Evolutionary conservation across 139 green algal species (phyloP), one percentile per base, ranked within the genome.

Genomic region (Micractinium conductrix): DNA sequence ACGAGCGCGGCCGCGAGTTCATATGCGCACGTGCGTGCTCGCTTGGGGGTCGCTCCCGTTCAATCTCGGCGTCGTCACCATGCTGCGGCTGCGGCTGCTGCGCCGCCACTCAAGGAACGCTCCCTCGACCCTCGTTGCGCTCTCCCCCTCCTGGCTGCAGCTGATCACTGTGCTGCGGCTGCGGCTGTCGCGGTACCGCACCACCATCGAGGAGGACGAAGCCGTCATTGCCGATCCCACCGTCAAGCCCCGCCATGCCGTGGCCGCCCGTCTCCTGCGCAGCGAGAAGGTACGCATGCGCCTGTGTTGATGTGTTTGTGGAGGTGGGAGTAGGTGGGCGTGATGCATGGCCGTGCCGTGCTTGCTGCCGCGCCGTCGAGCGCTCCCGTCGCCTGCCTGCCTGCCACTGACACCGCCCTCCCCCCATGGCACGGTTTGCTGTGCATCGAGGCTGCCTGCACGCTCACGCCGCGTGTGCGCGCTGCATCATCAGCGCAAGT

Each of bases 231-330:
- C 78, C 6, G 89, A 95, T 78, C 87, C 91, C 33, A 63, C 38
- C 33, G 75, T 81, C 30, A 82, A 78, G 4, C 90, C 94, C 1
- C 88, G 93, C 1, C 74, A 90, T 33, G 91, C 91, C 76, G 91
- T 96, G 45, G 93, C 95, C 38, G 89, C 93, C 2, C 85, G 90
- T 1, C 88, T 97, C 28, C 76, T 95, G 40, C 84, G 89, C 28
- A 93, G 95, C n/a, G 90, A 94, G 69, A 94, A 95, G 85, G n/a
- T n/a, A n/a, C 69, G 10, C 55, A 95, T 94, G 70, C 81, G 93
- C 26, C 74, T 80, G 48, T 26, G 6, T 37, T 16, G 58, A 14
- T 58, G 48, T 14, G 10, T 58, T 58, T 14, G 48, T 22, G 12
- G 48, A 14, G 10, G 48, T 14, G 10, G 48, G 48, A 22, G 48